phyloP scores from a whole-genome alignment of 140 eudicot genomes.

The Anethum foeniculum region DNA sequence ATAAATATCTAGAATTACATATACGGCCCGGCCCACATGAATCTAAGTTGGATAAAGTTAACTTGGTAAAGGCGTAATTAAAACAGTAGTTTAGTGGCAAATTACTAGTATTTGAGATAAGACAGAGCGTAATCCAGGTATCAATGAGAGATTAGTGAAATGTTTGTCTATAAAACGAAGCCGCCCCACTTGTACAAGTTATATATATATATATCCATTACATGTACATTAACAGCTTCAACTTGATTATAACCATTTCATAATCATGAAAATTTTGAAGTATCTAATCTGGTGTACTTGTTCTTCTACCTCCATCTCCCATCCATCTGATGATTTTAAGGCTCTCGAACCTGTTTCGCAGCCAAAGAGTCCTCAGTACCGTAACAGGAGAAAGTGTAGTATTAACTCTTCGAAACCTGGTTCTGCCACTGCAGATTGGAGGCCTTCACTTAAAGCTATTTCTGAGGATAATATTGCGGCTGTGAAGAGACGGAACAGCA shows the following conservation, averaged over 20 bases:
- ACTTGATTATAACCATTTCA: not conserved
- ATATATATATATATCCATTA: not conserved
- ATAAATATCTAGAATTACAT: too few species aligned
- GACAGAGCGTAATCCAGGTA: not conserved
- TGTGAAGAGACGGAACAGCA: not conserved
- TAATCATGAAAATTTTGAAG: slow-evolving; percentile 21
- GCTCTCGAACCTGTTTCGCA: not conserved
- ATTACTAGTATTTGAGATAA: not conserved
- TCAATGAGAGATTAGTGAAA: not conserved
- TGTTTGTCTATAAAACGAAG: not conserved
- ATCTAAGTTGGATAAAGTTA: not conserved
- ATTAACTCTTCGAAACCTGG: not conserved
- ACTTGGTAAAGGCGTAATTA: not conserved
- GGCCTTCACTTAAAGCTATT: slow-evolving; percentile 21
- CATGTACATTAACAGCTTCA: not conserved
- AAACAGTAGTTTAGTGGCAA: not conserved
- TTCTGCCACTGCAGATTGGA: slow-evolving; percentile 16
- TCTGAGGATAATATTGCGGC: slow-evolving; percentile 20
- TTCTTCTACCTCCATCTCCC: not conserved
- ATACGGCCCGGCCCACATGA: not conserved
- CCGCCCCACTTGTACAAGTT: slow-evolving; percentile 1
- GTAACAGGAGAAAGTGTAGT: not conserved
- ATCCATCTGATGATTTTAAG: slow-evolving; percentile 8
- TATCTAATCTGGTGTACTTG: slow-evolving; percentile 18
- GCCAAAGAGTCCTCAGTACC: not conserved